Base-by-base conservation (phyloP, 2,329 filamentous ascomycete genomes). In the Plectosphaerella sp. region DNA sequence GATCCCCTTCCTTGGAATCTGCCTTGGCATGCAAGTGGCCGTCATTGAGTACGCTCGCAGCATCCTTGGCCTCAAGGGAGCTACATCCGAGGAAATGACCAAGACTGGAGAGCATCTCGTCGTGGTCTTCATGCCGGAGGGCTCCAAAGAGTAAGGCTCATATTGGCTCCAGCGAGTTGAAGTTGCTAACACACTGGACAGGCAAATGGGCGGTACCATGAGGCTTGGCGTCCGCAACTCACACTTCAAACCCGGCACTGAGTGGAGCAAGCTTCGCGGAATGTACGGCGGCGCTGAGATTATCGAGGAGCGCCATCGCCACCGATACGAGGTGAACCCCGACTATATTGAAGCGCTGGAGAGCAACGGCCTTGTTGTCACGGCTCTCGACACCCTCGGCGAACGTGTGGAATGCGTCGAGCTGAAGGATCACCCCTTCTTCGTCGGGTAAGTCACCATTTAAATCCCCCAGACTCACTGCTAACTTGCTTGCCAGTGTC, bases 51-150 rank as follows among this genome's bases (percentile, higher is more conserved):
- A 84, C 61, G 91, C 91, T 2, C 84, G 91, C 42, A 85, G 90
- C 58, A 75, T 93, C 1, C 88, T 84, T 70, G 82, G 81, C 25
- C 77, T 91, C 56, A 61, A 73, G 35, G 65, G 73, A 10, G 82
- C 80, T 25, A 76, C 73, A 4, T 80, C 76, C 9, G 81, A 83
- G 59, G 82, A 86, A 62, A 74, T 84, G 33, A 60, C 74, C 45
- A 67, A 77, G 22, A 64, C 74, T 3, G 80, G 84, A n/a, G 73
- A 83, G 47, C 77, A 91, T 64, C 83, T 82, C 24, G 82, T 89
- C 25, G 84, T 99, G 59, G 82, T 97, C 60, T 93, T 88, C 72
- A 99, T 97, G 94, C 93, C 93, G 2, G 93, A 97, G 62, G 68
- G 64, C 5, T 69, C 67, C 55, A 74, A 72, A 59, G 69, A 71